These are phyloP conservation scores for Triticum urartu DNA, from an alignment of 176 grass and related monocot genomes.

Conservation along the genomic window DNA sequence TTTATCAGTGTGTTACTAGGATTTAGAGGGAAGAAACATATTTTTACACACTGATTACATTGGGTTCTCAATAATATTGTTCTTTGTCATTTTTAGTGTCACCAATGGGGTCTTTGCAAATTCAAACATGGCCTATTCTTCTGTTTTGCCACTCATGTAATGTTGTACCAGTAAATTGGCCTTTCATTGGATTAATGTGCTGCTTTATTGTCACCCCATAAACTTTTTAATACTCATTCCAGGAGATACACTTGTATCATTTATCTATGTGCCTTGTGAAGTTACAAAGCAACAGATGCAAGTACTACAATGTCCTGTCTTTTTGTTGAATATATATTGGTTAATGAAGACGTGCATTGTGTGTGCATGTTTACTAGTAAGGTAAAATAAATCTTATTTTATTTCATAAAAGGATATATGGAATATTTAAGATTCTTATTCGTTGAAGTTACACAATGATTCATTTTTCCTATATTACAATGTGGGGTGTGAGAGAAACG, in stretches of 20 bases:
- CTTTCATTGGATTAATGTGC: constrained; percentile 13
- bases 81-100: neutral
- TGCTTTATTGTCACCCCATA: constrained; percentile 1
- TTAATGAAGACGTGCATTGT: too few relatives aligned
- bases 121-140: neutral
- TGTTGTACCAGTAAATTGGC: neutral
- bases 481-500: too few relatives aligned
- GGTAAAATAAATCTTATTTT: too few relatives aligned
- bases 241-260: constrained; percentile 95
- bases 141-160: neutral
- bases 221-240: constrained; percentile 24
- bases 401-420: too few relatives aligned
- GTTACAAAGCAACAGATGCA: constrained; percentile 62
- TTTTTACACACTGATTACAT: neutral
- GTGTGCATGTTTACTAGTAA: too few relatives aligned
- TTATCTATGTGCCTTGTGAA: constrained; percentile 93
- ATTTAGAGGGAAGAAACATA: neutral
- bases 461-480: too few relatives aligned
- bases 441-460: too few relatives aligned
- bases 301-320: constrained; percentile 19
- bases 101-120: neutral
- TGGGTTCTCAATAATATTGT: neutral
- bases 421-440: too few relatives aligned
- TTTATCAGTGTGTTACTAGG: neutral
- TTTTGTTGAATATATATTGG: too few relatives aligned